phyloP scores from a whole-genome alignment of 345 rosid genomes.

The Eucalyptus marginata region DNA sequence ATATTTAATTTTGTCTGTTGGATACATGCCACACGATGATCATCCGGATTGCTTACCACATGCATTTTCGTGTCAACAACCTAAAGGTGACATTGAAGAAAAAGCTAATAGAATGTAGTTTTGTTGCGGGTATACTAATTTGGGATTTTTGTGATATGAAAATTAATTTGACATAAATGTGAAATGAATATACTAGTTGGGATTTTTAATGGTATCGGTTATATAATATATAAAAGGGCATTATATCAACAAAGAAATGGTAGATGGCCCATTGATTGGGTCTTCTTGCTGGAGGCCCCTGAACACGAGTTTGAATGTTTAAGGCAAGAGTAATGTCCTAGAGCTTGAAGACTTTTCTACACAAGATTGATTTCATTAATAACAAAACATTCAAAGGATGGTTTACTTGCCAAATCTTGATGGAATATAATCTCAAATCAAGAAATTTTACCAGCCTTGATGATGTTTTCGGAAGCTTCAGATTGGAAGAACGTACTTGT shows the following conservation, averaged over 20 bases:
- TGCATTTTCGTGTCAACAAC: not conserved
- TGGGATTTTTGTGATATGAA: not conserved
- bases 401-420: not conserved
- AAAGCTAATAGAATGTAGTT: not conserved
- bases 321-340: too few relatives aligned
- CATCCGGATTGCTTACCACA: not conserved
- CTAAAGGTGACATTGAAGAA: too few relatives aligned
- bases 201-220: too few relatives aligned
- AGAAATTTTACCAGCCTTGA: not conserved
- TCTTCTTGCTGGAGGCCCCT: not conserved
- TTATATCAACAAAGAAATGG: not conserved
- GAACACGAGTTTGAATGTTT: not conserved
- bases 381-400: not conserved
- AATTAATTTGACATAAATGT: not conserved
- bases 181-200: not conserved
- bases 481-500: not conserved
- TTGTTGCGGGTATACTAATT: fast-evolving
- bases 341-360: not conserved
- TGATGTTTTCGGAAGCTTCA: not conserved
- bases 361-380: not conserved
- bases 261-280: not conserved
- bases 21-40: not conserved
- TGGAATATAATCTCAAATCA: not conserved
- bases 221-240: too few relatives aligned
- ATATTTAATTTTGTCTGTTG: too few relatives aligned